Evolutionary conservation across 176 grass and related monocot species (phyloP), one percentile per base, ranked within the genome.

Genomic region (Microstegium vimineum): DNA sequence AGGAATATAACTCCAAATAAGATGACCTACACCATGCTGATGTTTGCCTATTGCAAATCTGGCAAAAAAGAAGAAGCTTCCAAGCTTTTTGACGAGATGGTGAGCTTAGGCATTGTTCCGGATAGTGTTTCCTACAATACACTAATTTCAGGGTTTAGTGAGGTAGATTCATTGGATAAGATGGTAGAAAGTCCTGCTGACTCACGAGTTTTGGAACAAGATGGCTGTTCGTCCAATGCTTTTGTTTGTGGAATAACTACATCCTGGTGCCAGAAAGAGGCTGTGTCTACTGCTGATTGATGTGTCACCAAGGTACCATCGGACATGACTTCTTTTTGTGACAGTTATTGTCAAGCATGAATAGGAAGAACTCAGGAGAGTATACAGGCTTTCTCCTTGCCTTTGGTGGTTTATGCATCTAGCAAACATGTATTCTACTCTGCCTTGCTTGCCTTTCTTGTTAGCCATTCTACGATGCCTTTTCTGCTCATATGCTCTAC

Each of bases 1-100:
- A 92, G 67, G 78, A 77, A 67, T 49, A 75, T 97, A 90, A 22
- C 78, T 49, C 94, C 92, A 75, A 97, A 97, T 80, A 97, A 94
- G 69, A 22, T 87, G 40, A 97, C 94, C 66, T 97, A 94, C 71
- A 97, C 94, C 51, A 85, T 66, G 63, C 78, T 97, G 62, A 97
- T 97, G 69, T 85, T 83, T 85, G 94, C 88, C 34, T 92, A 91
- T 60, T 87, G 73, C 84, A 94, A 97, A 89, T 89, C 81, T 66
- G 92, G 90, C 14, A 85, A 91, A 38, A 90, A 61, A 33, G 69
- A 89, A 77, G 86, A 82, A 76, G 94, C 92, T 17, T 89, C 79
- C 80, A 85, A 90, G 77, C 84, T 90, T 92, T 84, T 94, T 74
- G 82, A 86, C 40, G 86, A 97, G 81, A 97, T 97, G 95, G 51